A percentile compares a stretch with the other conserved stretches of the same genome.
Evolutionary conservation across 768 basidiomycete species (phyloP).

Genomic region (Trametes cinnabarina): DNA sequence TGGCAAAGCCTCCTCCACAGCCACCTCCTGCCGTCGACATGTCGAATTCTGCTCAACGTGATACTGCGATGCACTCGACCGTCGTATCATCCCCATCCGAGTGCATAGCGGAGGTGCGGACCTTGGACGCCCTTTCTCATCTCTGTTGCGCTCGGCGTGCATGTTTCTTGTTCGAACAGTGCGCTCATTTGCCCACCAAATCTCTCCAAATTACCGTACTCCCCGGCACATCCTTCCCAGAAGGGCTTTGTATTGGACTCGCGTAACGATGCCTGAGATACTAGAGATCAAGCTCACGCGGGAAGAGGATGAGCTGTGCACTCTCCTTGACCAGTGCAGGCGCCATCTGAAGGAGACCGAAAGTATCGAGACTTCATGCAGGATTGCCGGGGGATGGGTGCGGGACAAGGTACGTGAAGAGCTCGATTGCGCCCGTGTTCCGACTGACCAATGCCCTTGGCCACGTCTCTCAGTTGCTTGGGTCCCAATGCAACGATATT

Average conservation of each 20-base stretch:
- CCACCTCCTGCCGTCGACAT: too few species aligned
- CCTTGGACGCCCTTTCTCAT: too few species aligned
- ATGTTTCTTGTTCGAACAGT: not conserved
- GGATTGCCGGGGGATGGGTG: constrained; percentile 98
- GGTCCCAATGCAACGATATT: constrained; percentile 82
- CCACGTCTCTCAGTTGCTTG: constrained; percentile 58
- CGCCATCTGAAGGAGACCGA: constrained; percentile 50
- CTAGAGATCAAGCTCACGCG: constrained; percentile 57
- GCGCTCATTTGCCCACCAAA: not conserved
- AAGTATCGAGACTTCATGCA: constrained; percentile 61
- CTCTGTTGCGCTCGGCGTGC: too few species aligned
- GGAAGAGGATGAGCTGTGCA: constrained; percentile 67
- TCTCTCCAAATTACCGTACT: not conserved
- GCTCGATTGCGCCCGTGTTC: not conserved
- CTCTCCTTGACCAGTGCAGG: constrained; percentile 79
- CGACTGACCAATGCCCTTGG: not conserved
- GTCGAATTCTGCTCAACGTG: too few species aligned
- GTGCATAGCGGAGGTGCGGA: too few species aligned
- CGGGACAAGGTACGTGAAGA: constrained; percentile 82
- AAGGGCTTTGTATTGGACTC: constrained; percentile 14
- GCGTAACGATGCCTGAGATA: constrained; percentile 32
- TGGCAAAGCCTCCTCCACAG: too few species aligned
- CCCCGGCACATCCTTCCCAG: not conserved
- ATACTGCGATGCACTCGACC: too few species aligned
- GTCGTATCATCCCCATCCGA: too few species aligned